Percentiles rank a stretch among this genome's conserved stretches.
Evolutionary conservation across 2,329 filamentous ascomycete genomes (phyloP).

Genomic region (Apiospora kogelbergensis): DNA sequence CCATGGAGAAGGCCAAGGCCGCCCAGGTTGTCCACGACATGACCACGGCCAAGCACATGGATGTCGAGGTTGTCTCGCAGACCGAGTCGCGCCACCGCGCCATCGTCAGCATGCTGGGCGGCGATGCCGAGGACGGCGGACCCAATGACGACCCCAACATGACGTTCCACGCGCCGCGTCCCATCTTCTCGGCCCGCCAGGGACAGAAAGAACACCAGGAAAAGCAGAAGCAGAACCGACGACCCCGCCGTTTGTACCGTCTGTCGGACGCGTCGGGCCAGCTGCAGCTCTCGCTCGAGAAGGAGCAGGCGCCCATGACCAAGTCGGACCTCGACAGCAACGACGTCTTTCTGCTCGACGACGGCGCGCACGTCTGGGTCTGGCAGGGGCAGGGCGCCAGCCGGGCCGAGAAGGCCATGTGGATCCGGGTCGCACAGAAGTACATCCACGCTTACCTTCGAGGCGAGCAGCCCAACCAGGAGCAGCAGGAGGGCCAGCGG

Average conservation of each 20-base stretch:
- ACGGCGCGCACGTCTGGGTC: slow-evolving; percentile 60
- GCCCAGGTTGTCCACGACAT: slow-evolving; percentile 67
- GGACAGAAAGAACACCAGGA: slow-evolving; percentile 21
- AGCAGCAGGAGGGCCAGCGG: background rate
- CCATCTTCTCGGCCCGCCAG: slow-evolving; percentile 33
- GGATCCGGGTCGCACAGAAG: slow-evolving; percentile 59
- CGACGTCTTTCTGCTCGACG: slow-evolving; percentile 64
- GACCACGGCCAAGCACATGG: slow-evolving; percentile 61
- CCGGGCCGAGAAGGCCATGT: slow-evolving; percentile 56
- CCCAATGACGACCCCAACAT: slow-evolving; percentile 31
- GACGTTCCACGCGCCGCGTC: slow-evolving; percentile 42
- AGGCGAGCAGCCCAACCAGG: slow-evolving; percentile 7
- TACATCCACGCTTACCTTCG: slow-evolving; percentile 48
- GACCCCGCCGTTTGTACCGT: slow-evolving; percentile 53
- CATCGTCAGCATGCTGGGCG: slow-evolving; percentile 57
- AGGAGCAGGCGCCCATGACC: slow-evolving; percentile 51
- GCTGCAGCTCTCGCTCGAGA: slow-evolving; percentile 58
- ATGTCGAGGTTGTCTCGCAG: slow-evolving; percentile 66
- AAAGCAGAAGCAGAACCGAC: slow-evolving; percentile 17
- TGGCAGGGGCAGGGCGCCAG: slow-evolving; percentile 65
- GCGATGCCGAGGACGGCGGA: slow-evolving; percentile 18
- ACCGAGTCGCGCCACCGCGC: slow-evolving; percentile 54
- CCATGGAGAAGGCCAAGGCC: slow-evolving; percentile 69
- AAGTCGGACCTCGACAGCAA: slow-evolving; percentile 53
- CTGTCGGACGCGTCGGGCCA: slow-evolving; percentile 61